phyloP scores from a whole-genome alignment of 1,284 basidiomycete genomes.

The Ustilago nuda region DNA sequence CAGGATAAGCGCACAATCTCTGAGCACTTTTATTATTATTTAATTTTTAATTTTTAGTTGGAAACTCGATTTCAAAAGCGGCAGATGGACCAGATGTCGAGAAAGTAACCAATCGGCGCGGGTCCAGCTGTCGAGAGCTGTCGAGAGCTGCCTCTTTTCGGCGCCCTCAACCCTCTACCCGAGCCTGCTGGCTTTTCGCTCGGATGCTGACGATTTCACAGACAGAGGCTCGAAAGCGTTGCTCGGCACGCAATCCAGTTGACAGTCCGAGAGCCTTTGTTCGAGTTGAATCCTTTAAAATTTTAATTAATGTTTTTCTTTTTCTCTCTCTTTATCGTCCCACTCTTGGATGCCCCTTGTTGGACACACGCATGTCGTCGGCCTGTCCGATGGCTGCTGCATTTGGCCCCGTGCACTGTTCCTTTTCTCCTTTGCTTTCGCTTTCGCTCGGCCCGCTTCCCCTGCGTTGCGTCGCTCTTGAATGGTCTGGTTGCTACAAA shows the following conservation, averaged over 20 bases:
- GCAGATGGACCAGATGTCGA: slow-evolving; percentile 4
- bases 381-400: slow-evolving; percentile 12
- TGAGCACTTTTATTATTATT: background rate
- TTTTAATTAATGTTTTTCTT: background rate
- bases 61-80: background rate
- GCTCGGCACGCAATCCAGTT: slow-evolving; percentile 2
- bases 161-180: background rate
- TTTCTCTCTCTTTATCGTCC: background rate
- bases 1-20: background rate
- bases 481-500: background rate
- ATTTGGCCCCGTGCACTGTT: slow-evolving; percentile 10
- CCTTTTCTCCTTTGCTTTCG: background rate
- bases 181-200: background rate
- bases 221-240: slow-evolving; percentile 1
- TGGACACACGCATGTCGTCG: slow-evolving; percentile 9
- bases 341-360: background rate
- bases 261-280: slow-evolving; percentile 1
- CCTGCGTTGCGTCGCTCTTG: background rate
- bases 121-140: slow-evolving; percentile 8
- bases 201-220: slow-evolving; percentile 2
- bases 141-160: background rate
- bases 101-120: background rate
- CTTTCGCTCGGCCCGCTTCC: background rate
- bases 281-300: background rate
- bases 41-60: background rate